These are phyloP conservation scores for Lophiotrema nucula DNA, from an alignment of 495 filamentous ascomycete species.

Conservation along the genomic window DNA sequence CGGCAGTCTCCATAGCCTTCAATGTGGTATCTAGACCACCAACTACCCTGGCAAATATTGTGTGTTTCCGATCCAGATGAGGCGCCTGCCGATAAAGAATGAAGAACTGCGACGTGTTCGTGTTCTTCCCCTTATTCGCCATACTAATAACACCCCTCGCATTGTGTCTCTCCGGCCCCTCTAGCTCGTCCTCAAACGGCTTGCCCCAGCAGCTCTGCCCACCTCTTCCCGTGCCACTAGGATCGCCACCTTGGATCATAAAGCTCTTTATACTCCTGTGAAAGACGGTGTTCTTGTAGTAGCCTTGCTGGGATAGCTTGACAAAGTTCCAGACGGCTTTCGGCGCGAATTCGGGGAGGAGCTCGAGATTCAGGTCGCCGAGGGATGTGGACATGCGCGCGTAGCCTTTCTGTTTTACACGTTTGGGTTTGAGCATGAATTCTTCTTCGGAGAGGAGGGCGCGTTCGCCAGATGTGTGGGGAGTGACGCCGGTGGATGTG, in stretches of 20 bases:
- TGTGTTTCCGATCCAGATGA: constrained; percentile 92
- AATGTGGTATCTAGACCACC: constrained; percentile 70
- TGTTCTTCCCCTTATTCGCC: constrained; percentile 98
- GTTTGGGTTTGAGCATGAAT: constrained; percentile 86
- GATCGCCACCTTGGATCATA: constrained; percentile 98
- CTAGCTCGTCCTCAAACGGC: constrained; percentile 88
- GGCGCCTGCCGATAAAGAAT: constrained; percentile 78
- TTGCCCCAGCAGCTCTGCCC: constrained; percentile 86
- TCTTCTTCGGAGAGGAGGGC: constrained; percentile 88
- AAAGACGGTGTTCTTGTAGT: constrained; percentile 79
- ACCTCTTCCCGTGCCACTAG: constrained; percentile 85
- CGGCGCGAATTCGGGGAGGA: constrained; percentile 87
- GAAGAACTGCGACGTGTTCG: constrained; percentile 94
- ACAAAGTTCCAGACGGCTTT: constrained; percentile 97
- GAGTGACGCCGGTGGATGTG: constrained; percentile 90
- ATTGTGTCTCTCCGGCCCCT: constrained; percentile 80
- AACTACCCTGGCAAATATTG: constrained; percentile 86
- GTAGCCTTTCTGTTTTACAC: constrained; percentile 87
- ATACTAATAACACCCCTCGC: constrained; percentile 64
- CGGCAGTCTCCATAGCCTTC: constrained; percentile 67
- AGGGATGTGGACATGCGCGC: constrained; percentile 80
- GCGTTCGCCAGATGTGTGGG: constrained; percentile 80
- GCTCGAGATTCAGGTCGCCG: constrained; percentile 81
- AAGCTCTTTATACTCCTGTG: constrained; percentile 93
- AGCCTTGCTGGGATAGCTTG: constrained; percentile 80